A percentile compares a stretch with the other conserved stretches of the same genome.
These are phyloP conservation scores for Solanum etuberosum DNA, from an alignment of 257 asterid species.

Conservation along the genomic window DNA sequence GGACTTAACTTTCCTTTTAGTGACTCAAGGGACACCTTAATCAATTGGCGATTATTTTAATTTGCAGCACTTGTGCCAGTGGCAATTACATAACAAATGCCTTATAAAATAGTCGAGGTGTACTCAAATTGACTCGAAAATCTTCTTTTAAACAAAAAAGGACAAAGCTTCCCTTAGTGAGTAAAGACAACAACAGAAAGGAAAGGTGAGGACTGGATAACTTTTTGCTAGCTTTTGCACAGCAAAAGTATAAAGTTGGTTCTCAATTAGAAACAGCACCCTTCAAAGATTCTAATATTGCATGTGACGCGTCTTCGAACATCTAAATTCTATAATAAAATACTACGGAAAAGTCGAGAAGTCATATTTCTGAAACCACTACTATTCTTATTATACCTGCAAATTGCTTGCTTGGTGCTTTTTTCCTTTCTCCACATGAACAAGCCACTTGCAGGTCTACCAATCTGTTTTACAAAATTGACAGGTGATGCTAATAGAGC, in stretches of 20 bases:
- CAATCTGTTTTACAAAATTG: background rate
- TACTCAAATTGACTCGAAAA: background rate
- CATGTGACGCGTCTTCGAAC: background rate
- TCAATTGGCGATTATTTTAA: background rate
- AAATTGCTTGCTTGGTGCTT: background rate
- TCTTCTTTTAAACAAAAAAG: background rate
- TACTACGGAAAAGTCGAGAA: background rate
- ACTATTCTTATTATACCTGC: background rate
- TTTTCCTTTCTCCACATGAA: background rate
- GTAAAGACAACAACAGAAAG: background rate
- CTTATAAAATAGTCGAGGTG: background rate
- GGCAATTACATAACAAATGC: background rate
- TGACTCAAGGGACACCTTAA: background rate
- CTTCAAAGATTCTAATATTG: background rate
- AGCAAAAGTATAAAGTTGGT: background rate
- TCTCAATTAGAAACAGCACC: background rate
- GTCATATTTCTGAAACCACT: background rate
- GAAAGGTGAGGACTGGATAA: background rate
- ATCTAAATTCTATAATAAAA: background rate
- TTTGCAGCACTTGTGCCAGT: background rate
- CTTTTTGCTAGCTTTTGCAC: background rate
- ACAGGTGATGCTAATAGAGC: background rate
- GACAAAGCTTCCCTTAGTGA: background rate
- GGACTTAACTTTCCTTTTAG: background rate
- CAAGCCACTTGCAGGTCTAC: background rate